phyloP scores from a whole-genome alignment of 345 rosid species.

The Alliaria petiolata region DNA sequence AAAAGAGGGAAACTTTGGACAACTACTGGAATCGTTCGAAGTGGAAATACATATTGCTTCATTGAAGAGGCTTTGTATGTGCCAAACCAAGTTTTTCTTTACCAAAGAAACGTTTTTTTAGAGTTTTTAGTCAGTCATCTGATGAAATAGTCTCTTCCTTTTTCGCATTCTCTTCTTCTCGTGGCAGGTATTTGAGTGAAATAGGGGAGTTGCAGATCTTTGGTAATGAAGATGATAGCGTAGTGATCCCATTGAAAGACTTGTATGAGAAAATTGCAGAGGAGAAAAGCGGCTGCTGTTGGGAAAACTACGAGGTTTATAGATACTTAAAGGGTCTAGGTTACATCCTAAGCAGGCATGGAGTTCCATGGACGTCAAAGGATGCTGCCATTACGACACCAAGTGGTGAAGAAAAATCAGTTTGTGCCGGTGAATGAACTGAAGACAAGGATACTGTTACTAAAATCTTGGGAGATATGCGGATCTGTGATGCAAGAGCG shows the following conservation, averaged over 20 bases:
- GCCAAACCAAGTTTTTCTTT: no score
- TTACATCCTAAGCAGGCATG: constrained; percentile 62
- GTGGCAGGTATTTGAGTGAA: constrained; percentile 66
- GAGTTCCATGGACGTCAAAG: constrained; percentile 64
- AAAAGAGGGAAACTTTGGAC: constrained; percentile 86
- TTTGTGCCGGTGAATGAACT: neutral
- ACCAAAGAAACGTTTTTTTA: no score
- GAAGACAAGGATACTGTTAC: constrained; percentile 6
- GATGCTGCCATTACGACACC: constrained; percentile 19
- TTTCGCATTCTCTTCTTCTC: no score
- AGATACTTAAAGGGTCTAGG: constrained; percentile 70
- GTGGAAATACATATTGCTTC: constrained; percentile 51
- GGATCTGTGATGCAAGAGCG: constrained; percentile 37
- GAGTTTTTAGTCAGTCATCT: no score
- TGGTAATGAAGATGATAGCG: constrained; percentile 34
- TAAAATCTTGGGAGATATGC: constrained; percentile 41
- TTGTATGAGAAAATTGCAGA: constrained; percentile 54
- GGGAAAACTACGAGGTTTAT: constrained; percentile 69
- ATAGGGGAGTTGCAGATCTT: constrained; percentile 67
- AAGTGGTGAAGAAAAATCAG: neutral
- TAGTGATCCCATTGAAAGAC: constrained; percentile 38
- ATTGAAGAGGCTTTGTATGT: constrained; percentile 84
- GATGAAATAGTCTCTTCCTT: no score
- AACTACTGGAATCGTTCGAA: constrained; percentile 58
- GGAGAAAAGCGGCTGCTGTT: constrained; percentile 45